Percentiles rank a stretch among this genome's conserved stretches.
Evolutionary conservation across 169 alveolate species (phyloP).

Genomic region (Cryptosporidium parvum): DNA sequence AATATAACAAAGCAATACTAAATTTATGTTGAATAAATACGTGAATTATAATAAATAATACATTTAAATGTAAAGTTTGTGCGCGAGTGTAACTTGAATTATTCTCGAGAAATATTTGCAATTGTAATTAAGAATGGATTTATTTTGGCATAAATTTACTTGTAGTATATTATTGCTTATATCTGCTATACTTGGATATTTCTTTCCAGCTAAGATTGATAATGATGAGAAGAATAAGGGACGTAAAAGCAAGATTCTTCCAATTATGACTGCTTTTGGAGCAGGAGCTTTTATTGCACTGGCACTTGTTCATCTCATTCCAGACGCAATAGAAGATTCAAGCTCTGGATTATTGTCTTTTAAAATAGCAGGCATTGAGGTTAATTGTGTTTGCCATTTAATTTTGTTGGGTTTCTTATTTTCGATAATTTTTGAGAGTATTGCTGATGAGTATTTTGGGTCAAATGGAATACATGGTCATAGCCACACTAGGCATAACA

Average conservation of each 20-base stretch:
- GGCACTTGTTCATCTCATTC: conserved; percentile 65
- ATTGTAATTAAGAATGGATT: conserved; percentile 14
- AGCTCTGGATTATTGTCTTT: conserved; percentile 8
- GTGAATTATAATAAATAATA: background rate
- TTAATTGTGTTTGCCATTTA: conserved; percentile 65
- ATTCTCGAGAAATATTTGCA: background rate
- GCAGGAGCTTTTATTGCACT: conserved; percentile 75
- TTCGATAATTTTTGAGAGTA: conserved; percentile 57
- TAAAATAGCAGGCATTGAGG: conserved; percentile 10
- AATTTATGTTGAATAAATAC: background rate
- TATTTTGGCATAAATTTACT: conserved; percentile 58
- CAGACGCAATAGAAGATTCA: conserved; percentile 63
- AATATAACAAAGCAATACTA: background rate
- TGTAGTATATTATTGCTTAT: conserved; percentile 41
- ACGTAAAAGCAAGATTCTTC: conserved; percentile 1
- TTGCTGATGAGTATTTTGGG: conserved; percentile 28
- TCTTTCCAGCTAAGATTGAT: conserved; percentile 15
- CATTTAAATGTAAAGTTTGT: background rate
- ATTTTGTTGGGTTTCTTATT: conserved; percentile 45
- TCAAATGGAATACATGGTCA: background rate
- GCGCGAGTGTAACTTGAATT: background rate
- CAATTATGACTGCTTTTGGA: conserved; percentile 43
- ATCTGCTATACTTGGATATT: conserved; percentile 54
- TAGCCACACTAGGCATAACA: background rate
- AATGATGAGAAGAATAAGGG: background rate